A percentile compares a stretch with the other conserved stretches of the same genome.
Conservation (phyloP, 768 basidiomycete species). For the Tulasnella sp. region DNA sequence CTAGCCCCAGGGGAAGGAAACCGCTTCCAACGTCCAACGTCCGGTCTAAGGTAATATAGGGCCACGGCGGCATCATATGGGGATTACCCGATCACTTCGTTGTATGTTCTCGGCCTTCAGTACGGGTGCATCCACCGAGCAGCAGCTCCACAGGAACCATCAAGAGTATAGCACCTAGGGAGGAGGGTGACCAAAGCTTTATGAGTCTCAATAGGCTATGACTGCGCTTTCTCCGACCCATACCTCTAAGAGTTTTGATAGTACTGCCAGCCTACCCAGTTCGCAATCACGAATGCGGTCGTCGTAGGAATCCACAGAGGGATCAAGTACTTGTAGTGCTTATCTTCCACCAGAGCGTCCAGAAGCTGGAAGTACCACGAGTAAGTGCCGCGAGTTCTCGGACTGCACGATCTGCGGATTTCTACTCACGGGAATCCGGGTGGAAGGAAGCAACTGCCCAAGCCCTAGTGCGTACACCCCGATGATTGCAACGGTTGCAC, state of each 20-base stretch:
- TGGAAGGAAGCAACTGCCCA: conserved; percentile 4
- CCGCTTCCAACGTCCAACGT: too few species aligned
- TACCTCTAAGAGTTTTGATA: conserved; percentile 74
- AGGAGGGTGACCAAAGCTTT: background rate
- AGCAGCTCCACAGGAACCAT: background rate
- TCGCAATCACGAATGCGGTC: conserved; percentile 91
- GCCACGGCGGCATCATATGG: background rate
- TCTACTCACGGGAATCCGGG: conserved; percentile 2
- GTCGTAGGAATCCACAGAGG: conserved; percentile 79
- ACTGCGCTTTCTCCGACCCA: background rate
- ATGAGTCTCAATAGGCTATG: background rate
- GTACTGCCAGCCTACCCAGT: conserved; percentile 99
- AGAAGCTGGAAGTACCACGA: background rate
- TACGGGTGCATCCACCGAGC: background rate
- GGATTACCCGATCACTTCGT: background rate
- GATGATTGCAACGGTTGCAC: background rate
- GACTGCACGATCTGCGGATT: background rate
- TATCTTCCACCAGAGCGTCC: conserved; percentile 60
- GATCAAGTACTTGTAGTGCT: conserved; percentile 88
- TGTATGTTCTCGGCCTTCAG: background rate
- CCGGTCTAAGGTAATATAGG: background rate
- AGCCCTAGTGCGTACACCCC: conserved; percentile 22
- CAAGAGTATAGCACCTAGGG: background rate
- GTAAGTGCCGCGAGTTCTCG: background rate
- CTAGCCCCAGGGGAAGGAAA: background rate